These are phyloP conservation scores for Terfezia claveryi DNA, from an alignment of 495 filamentous ascomycete genomes.

Conservation along the genomic window DNA sequence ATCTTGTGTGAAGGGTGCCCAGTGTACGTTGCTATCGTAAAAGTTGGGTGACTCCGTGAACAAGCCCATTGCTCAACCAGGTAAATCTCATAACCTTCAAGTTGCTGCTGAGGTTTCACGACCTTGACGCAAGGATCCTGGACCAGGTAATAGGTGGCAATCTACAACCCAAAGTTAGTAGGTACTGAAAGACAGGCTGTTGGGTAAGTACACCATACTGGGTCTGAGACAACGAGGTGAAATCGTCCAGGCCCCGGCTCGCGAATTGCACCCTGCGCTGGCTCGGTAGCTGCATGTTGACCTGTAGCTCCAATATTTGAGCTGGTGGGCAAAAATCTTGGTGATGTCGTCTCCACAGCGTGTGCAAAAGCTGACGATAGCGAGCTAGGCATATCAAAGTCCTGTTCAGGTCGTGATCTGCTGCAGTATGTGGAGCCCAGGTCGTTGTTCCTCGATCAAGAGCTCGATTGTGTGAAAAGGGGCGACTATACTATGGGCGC, in stretches of 20 bases:
- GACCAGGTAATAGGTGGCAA: constrained; percentile 44
- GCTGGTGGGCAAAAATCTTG: too few relatives aligned
- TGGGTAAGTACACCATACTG: too few relatives aligned
- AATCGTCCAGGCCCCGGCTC: not conserved
- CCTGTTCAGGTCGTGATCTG: too few relatives aligned
- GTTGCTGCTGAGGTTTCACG: constrained; percentile 40
- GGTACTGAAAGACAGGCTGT: constrained; percentile 5
- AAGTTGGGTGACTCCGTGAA: constrained; percentile 52
- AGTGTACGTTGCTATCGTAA: constrained; percentile 83
- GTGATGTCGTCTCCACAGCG: too few relatives aligned
- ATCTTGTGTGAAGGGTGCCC: constrained; percentile 62
- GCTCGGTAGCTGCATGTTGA: too few relatives aligned
- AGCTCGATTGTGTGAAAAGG: too few relatives aligned
- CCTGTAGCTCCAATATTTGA: too few relatives aligned
- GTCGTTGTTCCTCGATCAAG: too few relatives aligned
- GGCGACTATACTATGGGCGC: too few relatives aligned
- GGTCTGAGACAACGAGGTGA: not conserved
- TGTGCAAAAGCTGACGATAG: too few relatives aligned
- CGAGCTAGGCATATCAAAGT: too few relatives aligned
- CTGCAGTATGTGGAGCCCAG: too few relatives aligned
- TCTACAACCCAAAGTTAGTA: constrained; percentile 1
- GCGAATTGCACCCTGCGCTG: not conserved
- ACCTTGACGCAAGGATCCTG: constrained; percentile 61
- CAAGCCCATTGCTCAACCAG: constrained; percentile 76
- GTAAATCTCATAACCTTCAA: constrained; percentile 81